Conservation (phyloP, 1,139 yeast genomes). For the Zygoascus sp. region DNA sequence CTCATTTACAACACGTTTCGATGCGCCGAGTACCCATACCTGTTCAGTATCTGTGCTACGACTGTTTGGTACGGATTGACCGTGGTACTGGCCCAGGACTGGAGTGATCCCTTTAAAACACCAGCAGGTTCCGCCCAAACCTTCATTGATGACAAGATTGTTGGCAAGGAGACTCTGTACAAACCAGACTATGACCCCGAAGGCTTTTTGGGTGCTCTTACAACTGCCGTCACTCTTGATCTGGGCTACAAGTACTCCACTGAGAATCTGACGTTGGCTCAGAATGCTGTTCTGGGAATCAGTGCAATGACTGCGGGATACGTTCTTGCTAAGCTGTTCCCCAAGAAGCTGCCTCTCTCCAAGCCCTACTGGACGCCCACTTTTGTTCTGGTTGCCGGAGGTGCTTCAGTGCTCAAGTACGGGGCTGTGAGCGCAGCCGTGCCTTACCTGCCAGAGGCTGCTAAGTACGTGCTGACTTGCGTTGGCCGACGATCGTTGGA, state of each 20-base stretch:
- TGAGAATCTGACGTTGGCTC: conserved; percentile 22
- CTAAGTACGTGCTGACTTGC: conserved; percentile 22
- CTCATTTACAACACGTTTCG: conserved; percentile 22
- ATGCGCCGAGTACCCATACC: conserved; percentile 11
- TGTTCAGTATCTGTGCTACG: conserved; percentile 25
- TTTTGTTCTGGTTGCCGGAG: conserved; percentile 33
- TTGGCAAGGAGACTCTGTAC: conserved; percentile 25
- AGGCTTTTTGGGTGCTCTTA: conserved; percentile 36
- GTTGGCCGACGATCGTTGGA: conserved; percentile 33
- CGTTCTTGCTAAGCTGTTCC: conserved; percentile 27
- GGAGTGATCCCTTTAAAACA: conserved; percentile 27
- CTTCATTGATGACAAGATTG: conserved; percentile 28
- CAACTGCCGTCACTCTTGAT: conserved; percentile 37
- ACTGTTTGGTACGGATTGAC: conserved; percentile 30
- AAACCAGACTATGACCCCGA: conserved; percentile 36
- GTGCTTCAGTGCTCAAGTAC: conserved; percentile 32
- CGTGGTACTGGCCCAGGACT: conserved; percentile 27
- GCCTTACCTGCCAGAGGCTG: conserved; percentile 28
- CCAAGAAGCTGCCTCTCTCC: conserved; percentile 32
- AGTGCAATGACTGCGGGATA: conserved; percentile 30
- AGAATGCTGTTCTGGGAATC: conserved; percentile 29
- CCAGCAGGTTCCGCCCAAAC: conserved; percentile 35
- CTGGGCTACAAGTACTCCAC: conserved; percentile 32
- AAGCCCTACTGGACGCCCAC: conserved; percentile 39
- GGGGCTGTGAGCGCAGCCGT: conserved; percentile 20